Percentiles rank a stretch among this genome's conserved stretches.
Evolutionary conservation across 805 yeast species (phyloP).

Genomic region (Pichia ethanolica): DNA sequence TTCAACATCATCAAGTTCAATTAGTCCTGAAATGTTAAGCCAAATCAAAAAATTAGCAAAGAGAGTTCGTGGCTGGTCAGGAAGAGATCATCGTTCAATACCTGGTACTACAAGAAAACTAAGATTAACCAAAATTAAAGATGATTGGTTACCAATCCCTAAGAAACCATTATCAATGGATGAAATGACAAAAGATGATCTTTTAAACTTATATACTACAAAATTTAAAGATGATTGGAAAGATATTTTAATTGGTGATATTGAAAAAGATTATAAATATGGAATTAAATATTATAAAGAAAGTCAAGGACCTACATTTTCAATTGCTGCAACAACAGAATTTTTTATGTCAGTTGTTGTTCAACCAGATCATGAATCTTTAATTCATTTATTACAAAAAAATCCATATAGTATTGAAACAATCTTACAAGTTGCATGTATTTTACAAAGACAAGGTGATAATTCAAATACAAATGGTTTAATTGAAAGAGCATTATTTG

Average conservation of each 20-base stretch:
- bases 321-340: conserved; percentile 33
- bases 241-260: conserved; percentile 39
- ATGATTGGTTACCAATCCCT: conserved; percentile 72
- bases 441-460: conserved; percentile 70
- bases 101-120: conserved; percentile 72
- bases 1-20: conserved; percentile 60
- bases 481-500: conserved; percentile 69
- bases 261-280: conserved; percentile 28
- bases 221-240: conserved; percentile 37
- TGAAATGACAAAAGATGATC: conserved; percentile 35
- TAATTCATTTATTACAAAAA: conserved; percentile 49
- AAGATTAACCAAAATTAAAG: conserved; percentile 62
- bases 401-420: conserved; percentile 74
- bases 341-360: conserved; percentile 55
- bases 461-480: conserved; percentile 64
- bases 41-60: conserved; percentile 53
- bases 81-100: conserved; percentile 60
- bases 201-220: conserved; percentile 29
- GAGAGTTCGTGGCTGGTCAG: conserved; percentile 78
- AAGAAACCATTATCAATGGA: conserved; percentile 57
- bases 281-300: conserved; percentile 57
- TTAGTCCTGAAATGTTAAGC: conserved; percentile 59
- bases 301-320: conserved; percentile 22
- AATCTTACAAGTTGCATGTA: conserved; percentile 69
- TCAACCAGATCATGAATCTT: conserved; percentile 73